Evolutionary conservation across 257 asterid species (phyloP), one percentile per base, ranked within the genome.

Genomic region (Solanum paucissectum): DNA sequence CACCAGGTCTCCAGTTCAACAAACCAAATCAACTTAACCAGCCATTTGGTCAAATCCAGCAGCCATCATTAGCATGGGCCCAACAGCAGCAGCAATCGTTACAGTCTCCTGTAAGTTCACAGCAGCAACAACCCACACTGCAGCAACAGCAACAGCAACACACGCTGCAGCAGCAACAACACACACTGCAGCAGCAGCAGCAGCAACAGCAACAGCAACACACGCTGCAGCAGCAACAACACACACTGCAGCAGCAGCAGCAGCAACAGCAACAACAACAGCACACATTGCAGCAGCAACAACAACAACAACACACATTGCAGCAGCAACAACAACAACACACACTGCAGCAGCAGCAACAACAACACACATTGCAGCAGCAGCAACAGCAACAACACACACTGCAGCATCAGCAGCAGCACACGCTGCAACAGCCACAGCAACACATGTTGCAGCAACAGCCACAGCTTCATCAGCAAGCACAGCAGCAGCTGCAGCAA

Each of bases 1-100:
- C 92, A 18, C 87, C 89, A 7, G 93, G 90, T 92, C 93, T 94
- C 91, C 98, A 92, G 88, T 87, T 92, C 83, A 90, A 91, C 89
- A 94, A 94, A 89, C 87, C 89, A 27, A 94, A 88, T 85, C 93
- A 88, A 64, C 92, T 91, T 60, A 91, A 88, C 79, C 96, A 91
- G 84, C 96, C 90, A 86, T 88, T 91, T 68, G 85, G 90, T 84
- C 95, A 88, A 84, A 92, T 91, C 87, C 92, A 90, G 91, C 97
- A 91, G 90, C 75, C 93, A 25, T 89, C 92, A 42, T 42, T 91
- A 27, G 86, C 93, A 9, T 92, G 93, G 91, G 75, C 95, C 62
- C 96, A 92, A 72, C 95, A 93, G 88, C 98, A 92, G 84, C 98
- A 92, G 89, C 98, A 93, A 72, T 89, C 91, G 92, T 72, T 90